Base-by-base conservation (phyloP, 2,329 filamentous ascomycete species). In the Monosporascus sp. region DNA sequence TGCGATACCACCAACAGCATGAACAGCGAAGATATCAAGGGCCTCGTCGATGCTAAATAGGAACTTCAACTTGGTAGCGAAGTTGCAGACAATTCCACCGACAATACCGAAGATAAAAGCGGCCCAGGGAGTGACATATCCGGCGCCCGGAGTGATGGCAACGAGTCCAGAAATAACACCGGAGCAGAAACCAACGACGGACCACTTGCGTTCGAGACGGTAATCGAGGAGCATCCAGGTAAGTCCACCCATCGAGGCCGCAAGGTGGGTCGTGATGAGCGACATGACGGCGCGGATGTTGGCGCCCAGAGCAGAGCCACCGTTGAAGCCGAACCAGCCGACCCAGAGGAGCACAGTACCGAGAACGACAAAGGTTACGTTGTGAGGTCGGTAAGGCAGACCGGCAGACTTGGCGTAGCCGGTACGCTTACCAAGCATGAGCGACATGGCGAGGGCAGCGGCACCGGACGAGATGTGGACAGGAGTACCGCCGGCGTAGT, bases 291-390 rank as follows among this genome's bases (percentile, higher is more conserved):
- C 89, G 55, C 92, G 89, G 62, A 96, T 76, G 74, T 94, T 96
- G 59, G 90, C 88, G 55, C 82, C 80, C 44, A 95, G 78, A 2
- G 91, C 92, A 3, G 87, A 82, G 57, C 92, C 92, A 51, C 89
- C 91, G 72, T 96, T 97, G 82, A 97, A 97, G 48, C 92, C 92
- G 68, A 96, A 94, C 92, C 91, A 97, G 54, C 92, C 91, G 46
- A 96, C 89, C 92, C 92, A 97, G 49, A 96, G 79, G 71, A 87
- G 81, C 26, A 86, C 80, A 4, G 88, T 89, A 22, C 88, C 87
- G 47, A 91, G 77, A 48, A 89, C 84, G 59, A 90, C 84, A 61
- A 88, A 78, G 54, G 86, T 88, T 45, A 88, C 85, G 65, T 88
- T 90, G 71, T 91, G 87, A 8, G 87, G 86, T 35, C 82, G 79